Evolutionary conservation across 2,329 filamentous ascomycete genomes (phyloP), one percentile per base, ranked within the genome.

Genomic region (Ilyonectria sp.): DNA sequence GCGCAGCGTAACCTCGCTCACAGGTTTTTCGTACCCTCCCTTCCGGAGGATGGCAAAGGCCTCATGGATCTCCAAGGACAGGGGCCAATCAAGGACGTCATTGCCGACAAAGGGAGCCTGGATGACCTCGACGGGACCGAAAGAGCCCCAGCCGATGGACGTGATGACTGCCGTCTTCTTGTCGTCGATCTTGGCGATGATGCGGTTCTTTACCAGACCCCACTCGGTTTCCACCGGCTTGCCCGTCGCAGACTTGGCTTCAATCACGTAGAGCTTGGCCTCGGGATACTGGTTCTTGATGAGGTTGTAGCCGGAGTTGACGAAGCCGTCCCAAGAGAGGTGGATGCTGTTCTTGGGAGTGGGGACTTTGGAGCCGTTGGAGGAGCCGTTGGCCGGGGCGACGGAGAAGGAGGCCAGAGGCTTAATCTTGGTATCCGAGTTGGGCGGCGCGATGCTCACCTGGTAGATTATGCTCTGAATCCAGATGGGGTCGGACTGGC

Each of bases 401-500:
- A 69, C 63, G 6, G 54, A 63, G 11, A 69, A 59, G 33, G 40
- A 46, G 3, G 29, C 47, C 4, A 19, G 4, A 23, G 63, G 19
- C 37, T 50, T 55, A 13, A 43, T 1, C 2, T 31, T 29, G 6
- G 9, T 52, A 17, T 53, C 17, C 1, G 47, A 29, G 3, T 55
- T 23, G 15, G 17, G 55, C 19, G 19, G 50, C 6, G 15, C 60
- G 33, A 62, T 59, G 35, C 47, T 54, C 21, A 69, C 63, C 0
- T 21, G 1, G 33, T 69, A 59, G 43, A 53, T 29, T 6, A 67
- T 68, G 29, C 82, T 81, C 61, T 83, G 83, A 52, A 84, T 75
- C 58, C 83, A 82, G 4, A 79, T 77, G 62, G 82, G 80, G 31
- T 81, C 74, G 57, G 65, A 70, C 5, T 80, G 81, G 2, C 82